Evolutionary conservation across 495 filamentous ascomycete genomes (phyloP), one percentile per base, ranked within the genome.

Genomic region (Neurospora intermedia): DNA sequence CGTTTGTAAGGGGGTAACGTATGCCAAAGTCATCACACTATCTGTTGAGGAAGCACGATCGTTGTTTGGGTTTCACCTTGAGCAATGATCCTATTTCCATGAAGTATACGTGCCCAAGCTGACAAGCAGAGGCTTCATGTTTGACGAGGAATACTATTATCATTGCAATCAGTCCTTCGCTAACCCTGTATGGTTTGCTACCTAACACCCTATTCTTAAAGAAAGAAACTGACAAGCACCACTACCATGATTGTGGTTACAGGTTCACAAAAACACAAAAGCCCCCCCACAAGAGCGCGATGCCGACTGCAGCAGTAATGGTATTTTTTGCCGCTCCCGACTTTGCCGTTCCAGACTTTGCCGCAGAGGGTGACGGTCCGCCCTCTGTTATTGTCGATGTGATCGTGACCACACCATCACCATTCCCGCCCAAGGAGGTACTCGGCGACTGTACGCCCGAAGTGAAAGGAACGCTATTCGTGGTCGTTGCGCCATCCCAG

Each of bases 401-500:
- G 20, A 15, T 4, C 6, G 54, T 62, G 54, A 16, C 15, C 54
- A 62, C 54, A 62, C 54, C 15, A 8, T 13, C 23, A 62, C 23
- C 10, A 31, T 62, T 31, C 11, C 15, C 13, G 7, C 54, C 54
- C 15, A 62, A 16, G 27, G 54, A 62, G 27, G 23, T 62, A 2
- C 81, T 81, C 18, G 78, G 77, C 10, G 82, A 78, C 3, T 76
- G 70, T 41, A 85, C 76, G 10, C 80, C 82, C 31, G 80, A 81
- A 5, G 84, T 86, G 62, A 88, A 88, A 0, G 86, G 86, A 4
- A 85, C 78, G 4, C 79, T 78, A 1, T 73, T 77, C 4, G 81
- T 79, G 69, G 80, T 79, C 41, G 79, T 83, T 0, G 87, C 89
- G 70, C 84, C 84, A 20, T 78, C 79, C 78, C 89, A 91, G 1